Evolutionary conservation across 495 filamentous ascomycete genomes (phyloP), one percentile per base, ranked within the genome.

Genomic region (Daldinia childiae): DNA sequence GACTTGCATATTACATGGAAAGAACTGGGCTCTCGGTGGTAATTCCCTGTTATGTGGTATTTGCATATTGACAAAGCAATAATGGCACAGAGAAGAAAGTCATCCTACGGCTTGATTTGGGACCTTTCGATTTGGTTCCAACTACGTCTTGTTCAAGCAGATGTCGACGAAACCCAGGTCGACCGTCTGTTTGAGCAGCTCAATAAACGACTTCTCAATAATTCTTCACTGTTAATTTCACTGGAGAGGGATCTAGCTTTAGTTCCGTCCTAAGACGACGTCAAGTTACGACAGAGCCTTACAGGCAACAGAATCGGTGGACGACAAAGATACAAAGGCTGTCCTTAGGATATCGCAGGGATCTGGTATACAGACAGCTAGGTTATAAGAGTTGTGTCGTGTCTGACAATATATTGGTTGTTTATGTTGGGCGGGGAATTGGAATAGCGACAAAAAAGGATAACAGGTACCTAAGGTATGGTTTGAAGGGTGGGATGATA

Each of bases 371-470:
- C 17, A 52, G 57, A 34, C 6, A 32, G 60, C 30, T 26, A n/a
- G 38, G 36, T 58, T 62, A 51, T 4, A 34, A 62, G 45, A 19
- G n/a, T 27, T 30, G 57, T 26, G 24, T 34, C 24, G 26, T 51
- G 45, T 26, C 29, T 51, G 32, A 52, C 34, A 24, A 21, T 36
- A 21, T 36, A 57, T 65, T 48, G 52, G 24, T 15, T 43, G 17
- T 34, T 54, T 48, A 65, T 45, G 19, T 19, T 19, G 56, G 41
- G 17, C 11, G 32, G 24, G 24, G 30, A 27, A 43, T 61, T 24
- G 39, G 59, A 59, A 58, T 69, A 39, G 43, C 57, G 38, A 30
- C 50, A 54, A 11, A 65, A 51, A 54, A 27, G 27, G 51, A 52
- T 26, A 21, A 14, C 12, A n/a, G n/a, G n/a, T n/a, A n/a, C n/a